A percentile compares a stretch with the other conserved stretches of the same genome.
phyloP scores from a whole-genome alignment of 495 filamentous ascomycete species.

The Umbilicaria muhlenbergii region DNA sequence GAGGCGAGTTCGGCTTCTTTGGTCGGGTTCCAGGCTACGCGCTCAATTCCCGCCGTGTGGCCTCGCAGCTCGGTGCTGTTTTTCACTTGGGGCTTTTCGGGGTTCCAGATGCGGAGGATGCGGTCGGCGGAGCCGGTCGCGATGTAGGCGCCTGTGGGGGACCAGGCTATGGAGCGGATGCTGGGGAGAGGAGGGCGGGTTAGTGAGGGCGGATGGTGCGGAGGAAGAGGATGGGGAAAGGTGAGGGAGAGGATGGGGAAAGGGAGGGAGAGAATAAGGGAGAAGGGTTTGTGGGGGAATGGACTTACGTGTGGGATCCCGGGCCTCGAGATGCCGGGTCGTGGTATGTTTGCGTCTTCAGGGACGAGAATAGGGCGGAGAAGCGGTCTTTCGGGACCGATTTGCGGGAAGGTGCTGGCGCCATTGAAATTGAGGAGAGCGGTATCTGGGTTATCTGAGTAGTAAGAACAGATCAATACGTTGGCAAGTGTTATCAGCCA shows the following conservation, averaged over 20 bases:
- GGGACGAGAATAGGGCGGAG: conserved; percentile 33
- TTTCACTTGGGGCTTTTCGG: conserved; percentile 62
- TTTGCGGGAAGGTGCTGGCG: conserved; percentile 34
- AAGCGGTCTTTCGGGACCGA: conserved; percentile 49
- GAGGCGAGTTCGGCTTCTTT: conserved; percentile 82
- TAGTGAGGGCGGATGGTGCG: background rate
- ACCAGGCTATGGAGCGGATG: conserved; percentile 74
- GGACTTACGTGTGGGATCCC: conserved; percentile 36
- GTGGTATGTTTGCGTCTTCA: conserved; percentile 47
- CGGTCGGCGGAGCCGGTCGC: conserved; percentile 74
- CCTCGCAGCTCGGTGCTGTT: conserved; percentile 80
- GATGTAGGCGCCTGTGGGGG: conserved; percentile 68
- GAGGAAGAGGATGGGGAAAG: background rate
- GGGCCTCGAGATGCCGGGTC: conserved; percentile 37
- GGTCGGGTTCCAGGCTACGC: conserved; percentile 76
- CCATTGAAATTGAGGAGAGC: conserved; percentile 23
- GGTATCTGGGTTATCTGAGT: no score
- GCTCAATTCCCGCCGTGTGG: conserved; percentile 61
- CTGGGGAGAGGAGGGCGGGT: conserved; percentile 15
- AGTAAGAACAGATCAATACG: background rate
- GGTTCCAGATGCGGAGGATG: conserved; percentile 83
- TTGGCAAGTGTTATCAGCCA: background rate
- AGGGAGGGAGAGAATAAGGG: background rate
- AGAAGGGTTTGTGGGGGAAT: background rate
- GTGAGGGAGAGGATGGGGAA: background rate